Evolutionary conservation across 1,139 yeast species (phyloP), one percentile per base, ranked within the genome.

Genomic region (Diutina pseudorugosa): DNA sequence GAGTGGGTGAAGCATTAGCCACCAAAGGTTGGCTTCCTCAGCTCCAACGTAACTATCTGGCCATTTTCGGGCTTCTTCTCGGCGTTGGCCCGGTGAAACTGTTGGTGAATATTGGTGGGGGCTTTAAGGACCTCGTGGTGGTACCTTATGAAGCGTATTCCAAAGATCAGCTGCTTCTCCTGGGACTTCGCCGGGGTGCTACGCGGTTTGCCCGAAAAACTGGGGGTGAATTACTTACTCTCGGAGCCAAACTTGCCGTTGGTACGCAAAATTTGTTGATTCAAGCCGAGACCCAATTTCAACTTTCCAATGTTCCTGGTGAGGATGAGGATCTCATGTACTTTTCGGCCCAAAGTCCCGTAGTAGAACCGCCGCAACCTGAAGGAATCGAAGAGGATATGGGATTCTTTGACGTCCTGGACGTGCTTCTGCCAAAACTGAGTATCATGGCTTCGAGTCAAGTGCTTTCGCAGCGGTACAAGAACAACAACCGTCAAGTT

Each of bases 41-140:
- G 25, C 41, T 45, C n/a, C 49, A 27, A 19, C 36, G 36, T 12
- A 45, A 45, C 30, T 45, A 45, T 16, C 40, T 7, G 23, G 40
- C 40, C n/a, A 14, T 45, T 3, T 45, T 45, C 16, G 49, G 90
- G 11, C 83, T 94, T 5, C 65, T 91, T 30, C 80, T 91, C 0
- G 98, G 98, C 0, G 70, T 93, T 30, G 83, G 94, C 0, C 91
- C 97, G 0, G 77, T 93, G 4, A 76, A 85, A 57, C 83, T 96
- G 0, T 68, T 90, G 42, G 84, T 87, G 3, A 80, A 85, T 55
- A 76, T 93, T 44, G 93, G 96, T 0, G 77, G 83, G 3, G 95
- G 96, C 0, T 76, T 91, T 51, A 81, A 80, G 57, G 85, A 87
- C 53, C 70, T 91, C 52, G 77, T 90, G 18, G 80, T 82, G 1